phyloP scores from a whole-genome alignment of 257 asterid genomes.

The Solanum infundibuliforme region DNA sequence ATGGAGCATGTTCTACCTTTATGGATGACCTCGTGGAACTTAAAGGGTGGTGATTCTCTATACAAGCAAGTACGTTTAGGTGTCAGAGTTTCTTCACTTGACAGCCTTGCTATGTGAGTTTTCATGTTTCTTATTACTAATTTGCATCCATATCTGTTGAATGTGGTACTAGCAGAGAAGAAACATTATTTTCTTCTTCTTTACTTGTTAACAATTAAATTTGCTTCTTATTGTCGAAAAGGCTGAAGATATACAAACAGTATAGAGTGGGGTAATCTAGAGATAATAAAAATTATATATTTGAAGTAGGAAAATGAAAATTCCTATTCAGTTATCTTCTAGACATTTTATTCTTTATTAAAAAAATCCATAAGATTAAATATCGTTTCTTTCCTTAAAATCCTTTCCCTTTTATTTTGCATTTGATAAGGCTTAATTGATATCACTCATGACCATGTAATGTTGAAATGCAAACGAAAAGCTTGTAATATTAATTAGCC shows the following conservation, averaged over 20 bases:
- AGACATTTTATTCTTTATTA: background rate
- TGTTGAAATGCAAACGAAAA: background rate
- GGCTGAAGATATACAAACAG: background rate
- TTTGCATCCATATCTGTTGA: background rate
- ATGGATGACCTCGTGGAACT: constrained; percentile 60
- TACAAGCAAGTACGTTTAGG: constrained; percentile 52
- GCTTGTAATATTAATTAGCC: background rate
- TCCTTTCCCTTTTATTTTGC: background rate
- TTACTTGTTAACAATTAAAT: background rate
- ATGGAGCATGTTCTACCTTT: constrained; percentile 79
- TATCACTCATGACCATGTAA: background rate
- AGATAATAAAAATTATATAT: background rate
- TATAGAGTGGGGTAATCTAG: background rate
- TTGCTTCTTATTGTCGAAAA: background rate
- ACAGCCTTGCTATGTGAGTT: constrained; percentile 60
- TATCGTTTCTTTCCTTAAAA: background rate
- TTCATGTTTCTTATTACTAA: background rate
- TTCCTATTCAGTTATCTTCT: background rate
- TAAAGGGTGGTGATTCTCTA: constrained; percentile 23
- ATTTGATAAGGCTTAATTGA: background rate
- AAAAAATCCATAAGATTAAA: background rate
- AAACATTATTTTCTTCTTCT: background rate
- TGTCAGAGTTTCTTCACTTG: constrained; percentile 60
- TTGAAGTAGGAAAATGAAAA: background rate
- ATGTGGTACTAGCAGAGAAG: background rate